Percentiles rank a stretch among this genome's conserved stretches.
phyloP scores from a whole-genome alignment of 2,329 filamentous ascomycete species.

The Lecanicillium sp. region DNA sequence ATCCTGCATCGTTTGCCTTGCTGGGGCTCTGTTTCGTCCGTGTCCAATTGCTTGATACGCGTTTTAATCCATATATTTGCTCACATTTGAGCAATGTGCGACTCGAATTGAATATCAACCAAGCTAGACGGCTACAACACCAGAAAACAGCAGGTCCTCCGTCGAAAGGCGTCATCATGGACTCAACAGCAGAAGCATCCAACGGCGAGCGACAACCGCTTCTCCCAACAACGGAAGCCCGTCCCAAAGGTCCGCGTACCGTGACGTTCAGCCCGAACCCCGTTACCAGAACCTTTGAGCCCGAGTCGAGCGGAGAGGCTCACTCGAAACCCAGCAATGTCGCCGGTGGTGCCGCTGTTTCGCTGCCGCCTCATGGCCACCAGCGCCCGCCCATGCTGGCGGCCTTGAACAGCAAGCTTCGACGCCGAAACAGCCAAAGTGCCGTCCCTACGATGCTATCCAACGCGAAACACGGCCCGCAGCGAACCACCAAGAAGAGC shows the following conservation, averaged over 20 bases:
- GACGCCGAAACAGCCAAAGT: constrained; percentile 77
- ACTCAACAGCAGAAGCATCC: constrained; percentile 4
- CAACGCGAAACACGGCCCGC: constrained; percentile 75
- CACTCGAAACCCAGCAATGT: constrained; percentile 13
- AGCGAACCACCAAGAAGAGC: constrained; percentile 88
- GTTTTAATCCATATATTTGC: too few species aligned
- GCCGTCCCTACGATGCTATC: constrained; percentile 27
- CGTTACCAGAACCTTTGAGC: constrained; percentile 52
- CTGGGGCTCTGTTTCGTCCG: not conserved
- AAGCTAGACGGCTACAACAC: too few species aligned
- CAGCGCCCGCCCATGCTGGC: constrained; percentile 54
- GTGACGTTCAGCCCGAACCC: constrained; percentile 73
- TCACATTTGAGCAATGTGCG: too few species aligned
- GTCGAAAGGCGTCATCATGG: constrained; percentile 5
- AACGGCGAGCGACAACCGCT: constrained; percentile 27
- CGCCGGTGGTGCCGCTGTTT: constrained; percentile 23
- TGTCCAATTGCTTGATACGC: too few species aligned
- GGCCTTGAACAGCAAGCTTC: constrained; percentile 77
- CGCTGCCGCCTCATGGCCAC: not conserved
- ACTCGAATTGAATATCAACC: too few species aligned
- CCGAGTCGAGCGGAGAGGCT: constrained; percentile 24
- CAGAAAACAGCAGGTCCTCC: too few species aligned
- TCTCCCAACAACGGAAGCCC: constrained; percentile 22
- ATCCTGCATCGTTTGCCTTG: not conserved
- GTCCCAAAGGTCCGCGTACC: constrained; percentile 45